phyloP scores from a whole-genome alignment of 805 yeast genomes.

The Myxozyma mucilagina region DNA sequence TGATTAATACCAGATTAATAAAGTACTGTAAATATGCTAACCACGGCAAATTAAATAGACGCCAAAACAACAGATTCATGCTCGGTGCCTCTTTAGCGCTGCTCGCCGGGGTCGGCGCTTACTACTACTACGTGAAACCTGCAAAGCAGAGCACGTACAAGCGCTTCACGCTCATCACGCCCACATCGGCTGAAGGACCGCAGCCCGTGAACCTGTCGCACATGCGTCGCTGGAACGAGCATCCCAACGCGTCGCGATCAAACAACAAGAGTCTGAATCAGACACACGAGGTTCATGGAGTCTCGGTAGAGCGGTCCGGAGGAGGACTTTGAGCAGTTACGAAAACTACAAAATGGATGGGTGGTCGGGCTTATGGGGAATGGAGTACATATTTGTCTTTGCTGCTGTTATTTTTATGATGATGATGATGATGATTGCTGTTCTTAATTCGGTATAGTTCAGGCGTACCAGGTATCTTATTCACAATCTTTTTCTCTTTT shows the following conservation, averaged over 20 bases:
- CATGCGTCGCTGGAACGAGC: slow-evolving; percentile 9
- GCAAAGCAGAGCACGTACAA: slow-evolving; percentile 3
- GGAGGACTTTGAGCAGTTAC: slow-evolving; percentile 18
- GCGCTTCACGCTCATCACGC: slow-evolving; percentile 15
- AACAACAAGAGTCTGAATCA: slow-evolving; percentile 23
- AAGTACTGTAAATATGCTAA: not conserved
- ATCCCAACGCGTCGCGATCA: slow-evolving; percentile 19
- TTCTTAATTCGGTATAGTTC: too few species aligned
- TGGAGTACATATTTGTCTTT: not conserved
- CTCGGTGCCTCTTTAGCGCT: slow-evolving; percentile 5
- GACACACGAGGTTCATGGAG: slow-evolving; percentile 19
- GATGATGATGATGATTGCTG: too few species aligned
- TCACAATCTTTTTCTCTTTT: too few species aligned
- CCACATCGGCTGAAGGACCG: slow-evolving; percentile 12
- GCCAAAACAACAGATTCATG: slow-evolving; percentile 23
- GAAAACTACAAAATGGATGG: not conserved
- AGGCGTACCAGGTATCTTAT: too few species aligned
- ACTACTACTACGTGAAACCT: slow-evolving; percentile 8
- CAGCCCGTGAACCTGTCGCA: slow-evolving; percentile 7
- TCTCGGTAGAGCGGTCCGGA: slow-evolving; percentile 26
- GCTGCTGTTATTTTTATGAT: too few species aligned
- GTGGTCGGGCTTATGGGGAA: not conserved
- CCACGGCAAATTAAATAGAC: slow-evolving; percentile 5
- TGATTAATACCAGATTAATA: not conserved
- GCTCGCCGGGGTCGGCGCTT: slow-evolving; percentile 17